Evolutionary conservation across 352 stramenopile genomes (phyloP).

Genomic region (Globisporangium perplexum): DNA sequence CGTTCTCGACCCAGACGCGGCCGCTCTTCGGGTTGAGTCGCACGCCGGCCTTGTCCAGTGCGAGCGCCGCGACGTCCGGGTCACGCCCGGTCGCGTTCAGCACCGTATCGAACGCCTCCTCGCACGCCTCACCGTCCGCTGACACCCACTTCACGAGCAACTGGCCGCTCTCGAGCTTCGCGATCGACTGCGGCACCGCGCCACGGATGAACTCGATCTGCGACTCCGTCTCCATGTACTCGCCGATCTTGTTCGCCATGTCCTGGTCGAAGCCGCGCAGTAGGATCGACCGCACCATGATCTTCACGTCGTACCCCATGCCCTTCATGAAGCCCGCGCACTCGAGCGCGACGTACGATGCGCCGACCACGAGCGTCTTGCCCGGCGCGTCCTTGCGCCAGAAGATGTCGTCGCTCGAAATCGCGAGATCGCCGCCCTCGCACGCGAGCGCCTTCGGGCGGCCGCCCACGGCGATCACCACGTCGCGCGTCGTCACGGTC

Average conservation of each 20-base stretch:
- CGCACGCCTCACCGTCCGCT: slow-evolving; percentile 35
- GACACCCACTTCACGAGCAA: slow-evolving; percentile 83
- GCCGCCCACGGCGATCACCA: slow-evolving; percentile 95
- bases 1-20: slow-evolving; percentile 89
- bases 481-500: slow-evolving; percentile 88
- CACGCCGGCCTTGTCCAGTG: slow-evolving; percentile 84
- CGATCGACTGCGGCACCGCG: slow-evolving; percentile 89
- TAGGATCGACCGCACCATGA: slow-evolving; percentile 97
- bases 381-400: slow-evolving; percentile 86
- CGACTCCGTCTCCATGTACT: slow-evolving; percentile 89
- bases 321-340: slow-evolving; percentile 96
- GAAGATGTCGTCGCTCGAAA: slow-evolving; percentile 89
- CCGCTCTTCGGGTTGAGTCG: slow-evolving; percentile 87
- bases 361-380: slow-evolving; percentile 96
- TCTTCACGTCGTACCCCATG: slow-evolving; percentile 94
- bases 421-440: slow-evolving; percentile 89
- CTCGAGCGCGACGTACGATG: slow-evolving; percentile 97
- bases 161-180: slow-evolving; percentile 83
- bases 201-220: slow-evolving; percentile 91
- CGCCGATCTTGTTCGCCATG: slow-evolving; percentile 91
- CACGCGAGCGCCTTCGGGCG: slow-evolving; percentile 87
- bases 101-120: slow-evolving; percentile 96
- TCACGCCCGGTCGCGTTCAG: slow-evolving; percentile 92
- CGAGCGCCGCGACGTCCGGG: slow-evolving; percentile 90
- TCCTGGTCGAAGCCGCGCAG: slow-evolving; percentile 98